A percentile compares a stretch with the other conserved stretches of the same genome.
These are phyloP conservation scores for Polyporus arcularius DNA, from an alignment of 768 basidiomycete genomes.

Conservation along the genomic window DNA sequence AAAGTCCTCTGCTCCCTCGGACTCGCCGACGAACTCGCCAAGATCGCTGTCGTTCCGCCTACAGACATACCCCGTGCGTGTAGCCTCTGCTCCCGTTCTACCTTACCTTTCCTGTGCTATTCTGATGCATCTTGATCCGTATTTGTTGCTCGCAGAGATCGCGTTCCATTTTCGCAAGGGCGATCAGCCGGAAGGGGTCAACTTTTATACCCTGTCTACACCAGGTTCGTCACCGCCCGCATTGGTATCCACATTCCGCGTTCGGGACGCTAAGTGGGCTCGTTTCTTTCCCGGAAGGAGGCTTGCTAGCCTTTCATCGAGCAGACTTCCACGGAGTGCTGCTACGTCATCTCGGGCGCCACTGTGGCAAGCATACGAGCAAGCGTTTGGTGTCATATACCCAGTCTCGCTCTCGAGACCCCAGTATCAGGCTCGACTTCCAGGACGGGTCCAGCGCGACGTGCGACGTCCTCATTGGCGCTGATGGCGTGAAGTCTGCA, in stretches of 20 bases:
- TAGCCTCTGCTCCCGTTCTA: background rate
- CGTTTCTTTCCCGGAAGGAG: conserved; percentile 21
- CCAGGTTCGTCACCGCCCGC: conserved; percentile 45
- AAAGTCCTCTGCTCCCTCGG: conserved; percentile 28
- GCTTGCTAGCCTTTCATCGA: conserved; percentile 52
- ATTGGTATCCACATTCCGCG: background rate
- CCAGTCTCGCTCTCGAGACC: conserved; percentile 32
- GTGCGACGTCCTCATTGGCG: conserved; percentile 69
- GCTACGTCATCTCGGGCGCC: conserved; percentile 47
- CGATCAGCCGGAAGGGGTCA: conserved; percentile 55
- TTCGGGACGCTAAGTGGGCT: background rate
- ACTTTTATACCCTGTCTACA: conserved; percentile 54
- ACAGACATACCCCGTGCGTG: conserved; percentile 30
- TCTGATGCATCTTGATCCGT: background rate
- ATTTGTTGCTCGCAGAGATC: conserved; percentile 39
- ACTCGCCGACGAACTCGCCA: conserved; percentile 28
- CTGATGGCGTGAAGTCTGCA: conserved; percentile 67
- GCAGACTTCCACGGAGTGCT: conserved; percentile 66
- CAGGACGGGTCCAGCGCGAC: conserved; percentile 58
- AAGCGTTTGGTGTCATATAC: conserved; percentile 63
- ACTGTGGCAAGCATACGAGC: conserved; percentile 48
- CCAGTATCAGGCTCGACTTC: conserved; percentile 53
- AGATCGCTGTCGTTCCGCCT: conserved; percentile 26
- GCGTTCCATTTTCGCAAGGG: conserved; percentile 61
- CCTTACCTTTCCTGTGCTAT: background rate